These are phyloP conservation scores for Dispira parvispora DNA, from an alignment of 192 early-diverging fungal genomes.

Conservation along the genomic window DNA sequence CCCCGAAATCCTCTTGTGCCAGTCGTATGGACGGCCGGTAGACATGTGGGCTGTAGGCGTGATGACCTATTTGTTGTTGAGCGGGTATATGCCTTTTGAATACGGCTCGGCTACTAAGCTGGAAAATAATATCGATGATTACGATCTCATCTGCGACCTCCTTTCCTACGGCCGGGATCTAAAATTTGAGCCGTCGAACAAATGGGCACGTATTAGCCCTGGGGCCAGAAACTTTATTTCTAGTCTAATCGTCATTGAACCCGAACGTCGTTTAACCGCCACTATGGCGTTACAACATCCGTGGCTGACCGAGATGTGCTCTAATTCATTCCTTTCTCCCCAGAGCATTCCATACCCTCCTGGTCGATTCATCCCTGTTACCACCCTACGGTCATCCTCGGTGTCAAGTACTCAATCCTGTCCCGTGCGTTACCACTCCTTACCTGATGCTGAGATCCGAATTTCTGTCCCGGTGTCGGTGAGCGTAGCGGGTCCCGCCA, in stretches of 20 bases:
- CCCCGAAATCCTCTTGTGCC: constrained; percentile 27
- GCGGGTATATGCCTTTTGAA: constrained; percentile 59
- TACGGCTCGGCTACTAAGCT: constrained; percentile 22
- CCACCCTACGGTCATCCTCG: not conserved
- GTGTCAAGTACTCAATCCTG: not conserved
- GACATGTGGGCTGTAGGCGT: constrained; percentile 74
- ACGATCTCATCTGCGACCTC: constrained; percentile 10
- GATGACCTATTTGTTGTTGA: constrained; percentile 56
- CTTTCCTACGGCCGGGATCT: constrained; percentile 24
- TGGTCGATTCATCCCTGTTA: not conserved
- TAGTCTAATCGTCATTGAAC: constrained; percentile 45
- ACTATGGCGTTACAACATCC: constrained; percentile 54
- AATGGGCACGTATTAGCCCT: constrained; percentile 42
- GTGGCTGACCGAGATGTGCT: constrained; percentile 35
- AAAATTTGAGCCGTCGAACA: constrained; percentile 37
- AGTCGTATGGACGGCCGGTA: constrained; percentile 55
- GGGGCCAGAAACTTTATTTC: constrained; percentile 53
- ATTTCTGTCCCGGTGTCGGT: too few species aligned
- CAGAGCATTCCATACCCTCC: not conserved
- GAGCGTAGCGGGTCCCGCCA: too few species aligned
- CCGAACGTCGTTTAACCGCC: constrained; percentile 53
- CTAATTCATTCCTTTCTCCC: not conserved
- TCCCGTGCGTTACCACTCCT: not conserved
- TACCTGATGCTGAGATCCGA: too few species aligned
- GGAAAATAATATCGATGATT: constrained; percentile 38